These are phyloP conservation scores for Colletotrichum tabaci DNA, from an alignment of 2,329 filamentous ascomycete species.

Conservation along the genomic window DNA sequence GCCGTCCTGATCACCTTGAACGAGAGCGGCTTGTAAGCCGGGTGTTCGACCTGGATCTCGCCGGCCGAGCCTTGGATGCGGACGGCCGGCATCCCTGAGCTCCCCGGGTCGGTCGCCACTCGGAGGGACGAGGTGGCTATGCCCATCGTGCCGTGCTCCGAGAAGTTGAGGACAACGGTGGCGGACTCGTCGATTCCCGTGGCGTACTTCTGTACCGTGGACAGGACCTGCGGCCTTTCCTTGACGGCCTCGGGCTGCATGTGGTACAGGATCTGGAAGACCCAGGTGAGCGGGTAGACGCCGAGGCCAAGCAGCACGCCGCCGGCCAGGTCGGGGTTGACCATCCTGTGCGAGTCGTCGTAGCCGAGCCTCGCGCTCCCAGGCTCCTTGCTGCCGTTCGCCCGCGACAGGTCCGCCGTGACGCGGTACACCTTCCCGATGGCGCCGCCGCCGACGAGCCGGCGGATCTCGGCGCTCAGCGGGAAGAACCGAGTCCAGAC, in stretches of 20 bases:
- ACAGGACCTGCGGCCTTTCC: conserved; percentile 76
- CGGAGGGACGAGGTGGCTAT: conserved; percentile 78
- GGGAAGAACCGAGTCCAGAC: conserved; percentile 94
- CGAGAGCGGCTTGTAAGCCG: conserved; percentile 78
- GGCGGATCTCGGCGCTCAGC: conserved; percentile 80
- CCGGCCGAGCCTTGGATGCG: conserved; percentile 85
- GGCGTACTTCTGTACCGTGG: conserved; percentile 79
- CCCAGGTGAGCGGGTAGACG: conserved; percentile 90
- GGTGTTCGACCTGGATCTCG: conserved; percentile 84
- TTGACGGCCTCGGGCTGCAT: conserved; percentile 79
- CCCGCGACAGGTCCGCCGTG: conserved; percentile 72
- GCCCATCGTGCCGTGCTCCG: conserved; percentile 76
- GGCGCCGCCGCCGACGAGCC: conserved; percentile 70
- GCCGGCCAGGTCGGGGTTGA: conserved; percentile 86
- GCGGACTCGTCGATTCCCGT: conserved; percentile 85
- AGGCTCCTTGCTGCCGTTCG: conserved; percentile 71
- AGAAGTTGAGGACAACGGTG: conserved; percentile 83
- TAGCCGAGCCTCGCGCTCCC: conserved; percentile 64
- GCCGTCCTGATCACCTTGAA: conserved; percentile 74
- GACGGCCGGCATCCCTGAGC: conserved; percentile 76
- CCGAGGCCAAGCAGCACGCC: conserved; percentile 88
- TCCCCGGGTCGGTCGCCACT: conserved; percentile 70
- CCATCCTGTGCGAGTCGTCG: conserved; percentile 78
- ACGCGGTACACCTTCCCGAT: conserved; percentile 75
- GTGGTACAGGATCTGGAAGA: conserved; percentile 91